Conservation (phyloP, 345 rosid genomes). For the Nasturtium officinale region DNA sequence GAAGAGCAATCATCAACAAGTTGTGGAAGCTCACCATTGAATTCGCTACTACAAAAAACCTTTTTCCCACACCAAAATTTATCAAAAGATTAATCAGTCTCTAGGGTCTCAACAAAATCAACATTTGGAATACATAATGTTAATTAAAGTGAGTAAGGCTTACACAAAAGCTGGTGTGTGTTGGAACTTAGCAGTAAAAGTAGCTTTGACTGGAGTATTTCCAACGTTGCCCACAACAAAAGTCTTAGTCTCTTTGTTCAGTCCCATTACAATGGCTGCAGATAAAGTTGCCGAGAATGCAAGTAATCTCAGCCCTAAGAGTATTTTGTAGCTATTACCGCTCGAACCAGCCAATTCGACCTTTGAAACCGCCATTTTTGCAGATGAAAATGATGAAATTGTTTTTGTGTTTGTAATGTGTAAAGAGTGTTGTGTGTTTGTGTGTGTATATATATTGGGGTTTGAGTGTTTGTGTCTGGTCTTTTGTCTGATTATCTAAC, state of each 20-base stretch:
- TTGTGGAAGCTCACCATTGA: constrained; percentile 75
- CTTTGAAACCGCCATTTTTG: constrained; percentile 38
- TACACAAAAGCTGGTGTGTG: constrained; percentile 96
- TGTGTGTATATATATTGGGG: constrained; percentile 29
- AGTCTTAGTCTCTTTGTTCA: constrained; percentile 75
- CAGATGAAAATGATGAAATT: neutral
- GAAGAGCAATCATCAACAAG: constrained; percentile 63
- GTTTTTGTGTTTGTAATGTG: constrained; percentile 26
- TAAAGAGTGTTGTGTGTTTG: constrained; percentile 23
- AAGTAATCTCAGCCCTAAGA: constrained; percentile 59
- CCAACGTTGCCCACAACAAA: constrained; percentile 78
- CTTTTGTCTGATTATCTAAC: constrained; percentile 44
- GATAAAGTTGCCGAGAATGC: constrained; percentile 76
- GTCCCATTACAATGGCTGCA: constrained; percentile 82
- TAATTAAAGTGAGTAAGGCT: constrained; percentile 25
- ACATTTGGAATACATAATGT: neutral
- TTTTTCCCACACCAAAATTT: constrained; percentile 32
- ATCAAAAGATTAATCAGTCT: constrained; percentile 15
- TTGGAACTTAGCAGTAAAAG: constrained; percentile 84
- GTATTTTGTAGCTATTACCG: constrained; percentile 39
- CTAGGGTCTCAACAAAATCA: neutral
- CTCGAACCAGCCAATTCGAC: constrained; percentile 18
- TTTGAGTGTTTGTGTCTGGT: constrained; percentile 39
- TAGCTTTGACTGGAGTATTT: constrained; percentile 56
- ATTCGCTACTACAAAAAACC: constrained; percentile 84